These are phyloP conservation scores for Turritis glabra DNA, from an alignment of 345 rosid genomes.

Conservation along the genomic window DNA sequence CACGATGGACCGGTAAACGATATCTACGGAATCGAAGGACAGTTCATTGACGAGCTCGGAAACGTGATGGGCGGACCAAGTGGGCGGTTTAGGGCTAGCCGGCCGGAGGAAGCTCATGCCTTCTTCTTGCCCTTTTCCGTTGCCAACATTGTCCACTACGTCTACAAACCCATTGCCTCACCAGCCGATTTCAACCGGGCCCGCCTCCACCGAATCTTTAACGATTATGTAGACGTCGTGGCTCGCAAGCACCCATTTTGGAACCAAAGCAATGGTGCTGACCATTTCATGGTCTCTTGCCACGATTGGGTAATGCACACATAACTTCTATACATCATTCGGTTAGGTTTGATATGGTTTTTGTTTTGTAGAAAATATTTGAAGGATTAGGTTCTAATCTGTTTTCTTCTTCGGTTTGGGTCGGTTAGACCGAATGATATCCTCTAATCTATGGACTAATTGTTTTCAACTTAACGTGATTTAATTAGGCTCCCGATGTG, in stretches of 20 bases:
- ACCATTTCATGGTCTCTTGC: constrained; percentile 66
- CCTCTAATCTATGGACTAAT: background rate
- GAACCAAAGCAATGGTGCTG: constrained; percentile 64
- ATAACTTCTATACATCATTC: background rate
- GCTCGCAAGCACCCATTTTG: constrained; percentile 50
- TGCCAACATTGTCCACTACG: constrained; percentile 39
- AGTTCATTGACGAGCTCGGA: constrained; percentile 50
- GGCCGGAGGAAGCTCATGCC: constrained; percentile 56
- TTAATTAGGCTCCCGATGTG: constrained; percentile 49
- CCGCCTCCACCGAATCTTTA: constrained; percentile 39
- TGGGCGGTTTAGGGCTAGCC: constrained; percentile 43
- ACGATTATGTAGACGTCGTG: constrained; percentile 47
- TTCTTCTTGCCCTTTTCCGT: constrained; percentile 59
- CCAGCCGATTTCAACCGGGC: constrained; percentile 40
- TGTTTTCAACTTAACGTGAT: background rate
- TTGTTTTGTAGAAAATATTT: background rate
- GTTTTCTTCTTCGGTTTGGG: no score
- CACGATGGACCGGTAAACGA: constrained; percentile 52
- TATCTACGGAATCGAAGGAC: constrained; percentile 62
- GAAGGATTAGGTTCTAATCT: background rate
- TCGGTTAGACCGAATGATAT: no score
- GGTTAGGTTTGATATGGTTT: background rate
- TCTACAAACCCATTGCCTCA: constrained; percentile 46
- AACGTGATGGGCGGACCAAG: constrained; percentile 33
- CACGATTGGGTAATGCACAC: constrained; percentile 56